Evolutionary conservation across 2,329 filamentous ascomycete genomes (phyloP).

Genomic region (Xylariaceae sp.): DNA sequence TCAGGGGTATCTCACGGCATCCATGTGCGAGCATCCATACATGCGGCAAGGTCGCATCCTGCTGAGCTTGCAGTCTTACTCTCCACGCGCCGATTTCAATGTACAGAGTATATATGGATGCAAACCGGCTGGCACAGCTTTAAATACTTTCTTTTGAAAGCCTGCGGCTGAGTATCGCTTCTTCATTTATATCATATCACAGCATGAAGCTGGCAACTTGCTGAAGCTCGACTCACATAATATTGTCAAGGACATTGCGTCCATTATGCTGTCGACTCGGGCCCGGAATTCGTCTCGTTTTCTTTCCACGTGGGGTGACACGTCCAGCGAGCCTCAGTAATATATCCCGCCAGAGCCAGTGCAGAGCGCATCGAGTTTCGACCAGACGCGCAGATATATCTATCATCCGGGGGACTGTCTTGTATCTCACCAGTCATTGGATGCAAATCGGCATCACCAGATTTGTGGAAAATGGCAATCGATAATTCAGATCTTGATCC

Average conservation of each 20-base stretch:
- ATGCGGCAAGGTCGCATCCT: conserved; percentile 8
- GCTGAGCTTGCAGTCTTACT: neutral
- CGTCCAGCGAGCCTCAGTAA: neutral
- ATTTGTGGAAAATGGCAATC: conserved; percentile 6
- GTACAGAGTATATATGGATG: conserved; percentile 7
- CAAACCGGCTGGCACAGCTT: neutral
- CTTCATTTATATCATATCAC: neutral
- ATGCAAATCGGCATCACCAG: neutral
- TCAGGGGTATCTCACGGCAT: neutral
- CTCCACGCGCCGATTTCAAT: neutral
- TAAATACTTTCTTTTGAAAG: neutral
- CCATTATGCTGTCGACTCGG: conserved; percentile 4
- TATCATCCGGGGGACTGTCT: neutral
- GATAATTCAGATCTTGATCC: conserved; percentile 23
- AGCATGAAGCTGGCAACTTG: neutral
- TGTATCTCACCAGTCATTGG: neutral
- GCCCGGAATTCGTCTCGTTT: conserved; percentile 1
- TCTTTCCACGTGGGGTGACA: conserved; percentile 4
- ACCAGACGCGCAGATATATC: neutral
- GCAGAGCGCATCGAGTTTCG: neutral
- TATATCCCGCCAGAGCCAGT: neutral
- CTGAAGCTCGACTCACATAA: neutral
- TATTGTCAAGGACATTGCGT: neutral
- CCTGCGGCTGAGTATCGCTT: neutral
- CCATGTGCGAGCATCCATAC: neutral